A percentile compares a stretch with the other conserved stretches of the same genome.
phyloP scores from a whole-genome alignment of 2,329 filamentous ascomycete genomes.

The Exophiala mesophila region DNA sequence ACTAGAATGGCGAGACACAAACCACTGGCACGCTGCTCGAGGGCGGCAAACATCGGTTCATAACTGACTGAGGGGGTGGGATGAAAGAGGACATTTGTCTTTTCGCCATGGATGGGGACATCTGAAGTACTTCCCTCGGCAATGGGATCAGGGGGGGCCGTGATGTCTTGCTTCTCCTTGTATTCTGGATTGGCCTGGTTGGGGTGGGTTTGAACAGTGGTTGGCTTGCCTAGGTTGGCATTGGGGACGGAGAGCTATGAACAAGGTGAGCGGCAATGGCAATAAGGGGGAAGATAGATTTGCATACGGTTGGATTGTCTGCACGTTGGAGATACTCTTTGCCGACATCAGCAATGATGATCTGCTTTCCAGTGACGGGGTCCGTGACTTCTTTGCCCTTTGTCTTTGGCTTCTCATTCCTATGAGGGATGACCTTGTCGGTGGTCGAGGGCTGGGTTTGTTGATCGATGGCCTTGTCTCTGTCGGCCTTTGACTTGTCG shows the following conservation, averaged over 20 bases:
- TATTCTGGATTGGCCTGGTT: constrained; percentile 74
- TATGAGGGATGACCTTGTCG: constrained; percentile 41
- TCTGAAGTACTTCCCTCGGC: constrained; percentile 79
- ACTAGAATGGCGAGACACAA: constrained; percentile 67
- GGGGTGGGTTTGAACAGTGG: constrained; percentile 64
- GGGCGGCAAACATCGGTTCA: constrained; percentile 73
- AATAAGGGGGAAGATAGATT: background rate
- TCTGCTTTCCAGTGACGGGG: constrained; percentile 78
- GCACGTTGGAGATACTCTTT: constrained; percentile 64
- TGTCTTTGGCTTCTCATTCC: constrained; percentile 41
- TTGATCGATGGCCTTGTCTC: constrained; percentile 67
- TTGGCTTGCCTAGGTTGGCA: constrained; percentile 68
- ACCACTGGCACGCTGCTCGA: constrained; percentile 70
- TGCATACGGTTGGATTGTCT: constrained; percentile 62
- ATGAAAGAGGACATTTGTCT: constrained; percentile 93
- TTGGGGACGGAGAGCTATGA: constrained; percentile 75
- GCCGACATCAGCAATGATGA: constrained; percentile 78
- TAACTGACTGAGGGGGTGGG: constrained; percentile 86
- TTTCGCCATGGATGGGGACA: constrained; percentile 92
- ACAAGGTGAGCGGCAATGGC: constrained; percentile 6
- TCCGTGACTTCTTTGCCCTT: constrained; percentile 67
- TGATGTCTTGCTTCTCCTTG: constrained; percentile 78
- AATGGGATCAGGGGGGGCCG: constrained; percentile 82
- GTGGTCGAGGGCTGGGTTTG: constrained; percentile 40
- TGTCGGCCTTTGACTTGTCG: constrained; percentile 70